Evolutionary conservation across 2,329 filamentous ascomycete species (phyloP).

Genomic region (Calonectria henricotiae): DNA sequence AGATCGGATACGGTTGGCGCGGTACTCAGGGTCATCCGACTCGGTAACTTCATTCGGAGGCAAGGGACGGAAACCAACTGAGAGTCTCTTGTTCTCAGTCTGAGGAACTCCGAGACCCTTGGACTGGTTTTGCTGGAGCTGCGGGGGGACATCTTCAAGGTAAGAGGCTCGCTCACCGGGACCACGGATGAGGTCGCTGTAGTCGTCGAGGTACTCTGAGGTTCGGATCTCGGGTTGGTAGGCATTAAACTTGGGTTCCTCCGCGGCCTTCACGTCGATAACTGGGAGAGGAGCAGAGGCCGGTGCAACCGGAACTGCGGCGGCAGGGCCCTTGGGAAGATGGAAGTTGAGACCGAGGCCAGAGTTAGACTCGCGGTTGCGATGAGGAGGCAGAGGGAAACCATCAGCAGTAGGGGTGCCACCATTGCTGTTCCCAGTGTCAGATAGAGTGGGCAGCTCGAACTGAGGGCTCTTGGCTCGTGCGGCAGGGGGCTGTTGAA

Average conservation of each 20-base stretch:
- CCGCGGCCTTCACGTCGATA: slow-evolving; percentile 35
- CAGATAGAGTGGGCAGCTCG: slow-evolving; percentile 45
- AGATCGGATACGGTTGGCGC: slow-evolving; percentile 96
- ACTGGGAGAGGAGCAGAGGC: slow-evolving; percentile 45
- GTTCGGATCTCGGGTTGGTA: slow-evolving; percentile 53
- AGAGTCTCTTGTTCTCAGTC: slow-evolving; percentile 73
- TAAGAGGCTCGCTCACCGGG: slow-evolving; percentile 53
- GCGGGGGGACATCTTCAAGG: slow-evolving; percentile 41
- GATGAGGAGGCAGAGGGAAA: slow-evolving; percentile 50
- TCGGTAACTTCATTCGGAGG: slow-evolving; percentile 86
- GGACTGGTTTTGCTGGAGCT: slow-evolving; percentile 47
- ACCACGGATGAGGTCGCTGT: slow-evolving; percentile 55
- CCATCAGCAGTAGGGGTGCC: slow-evolving; percentile 44
- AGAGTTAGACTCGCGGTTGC: slow-evolving; percentile 49
- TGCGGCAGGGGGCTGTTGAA: slow-evolving; percentile 54
- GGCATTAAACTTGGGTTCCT: slow-evolving; percentile 47
- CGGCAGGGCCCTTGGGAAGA: slow-evolving; percentile 54
- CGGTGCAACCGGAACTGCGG: slow-evolving; percentile 40
- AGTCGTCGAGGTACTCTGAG: slow-evolving; percentile 57
- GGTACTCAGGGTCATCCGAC: slow-evolving; percentile 91
- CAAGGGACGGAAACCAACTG: slow-evolving; percentile 84
- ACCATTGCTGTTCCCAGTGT: slow-evolving; percentile 36
- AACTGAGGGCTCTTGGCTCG: slow-evolving; percentile 54
- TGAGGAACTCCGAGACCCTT: slow-evolving; percentile 69
- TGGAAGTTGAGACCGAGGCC: slow-evolving; percentile 59